Percentiles rank a stretch among this genome's conserved stretches.
Conservation (phyloP, 371 early-diverging fungal genomes). For the Nematocida homosporus region DNA sequence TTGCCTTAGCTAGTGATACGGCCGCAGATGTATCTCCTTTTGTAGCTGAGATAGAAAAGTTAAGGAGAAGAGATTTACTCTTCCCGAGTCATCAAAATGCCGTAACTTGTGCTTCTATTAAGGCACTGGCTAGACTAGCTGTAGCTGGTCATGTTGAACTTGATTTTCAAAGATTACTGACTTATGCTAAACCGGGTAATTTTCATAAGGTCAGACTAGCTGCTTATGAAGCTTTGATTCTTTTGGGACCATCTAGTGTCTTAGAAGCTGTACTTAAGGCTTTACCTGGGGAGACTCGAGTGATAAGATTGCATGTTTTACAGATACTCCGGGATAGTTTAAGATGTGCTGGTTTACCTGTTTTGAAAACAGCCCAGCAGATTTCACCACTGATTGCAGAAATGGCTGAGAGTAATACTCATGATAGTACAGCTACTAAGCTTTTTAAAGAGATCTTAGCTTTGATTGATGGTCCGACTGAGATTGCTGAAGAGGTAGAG, state of each 20-base stretch:
- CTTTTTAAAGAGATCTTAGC: conserved; percentile 13
- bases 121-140: conserved; percentile 59
- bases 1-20: conserved; percentile 49
- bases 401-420: conserved; percentile 1
- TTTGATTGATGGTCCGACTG: conserved; percentile 25
- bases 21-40: conserved; percentile 20
- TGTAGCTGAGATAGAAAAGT: conserved; percentile 64
- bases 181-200: conserved; percentile 59
- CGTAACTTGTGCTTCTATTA: conserved; percentile 58
- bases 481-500: conserved; percentile 1
- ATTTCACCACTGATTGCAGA: background rate
- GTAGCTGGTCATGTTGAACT: conserved; percentile 57
- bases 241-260: conserved; percentile 17
- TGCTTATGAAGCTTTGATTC: conserved; percentile 62
- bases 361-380: background rate
- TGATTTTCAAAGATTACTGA: conserved; percentile 43
- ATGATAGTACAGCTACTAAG: conserved; percentile 6
- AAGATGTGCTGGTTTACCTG: conserved; percentile 28
- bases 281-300: background rate
- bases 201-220: conserved; percentile 63
- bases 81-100: conserved; percentile 67
- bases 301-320: conserved; percentile 32
- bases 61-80: conserved; percentile 66
- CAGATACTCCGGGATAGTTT: background rate
- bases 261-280: background rate